These are phyloP conservation scores for Calonectria honghensis DNA, from an alignment of 2,329 filamentous ascomycete species.

Conservation along the genomic window DNA sequence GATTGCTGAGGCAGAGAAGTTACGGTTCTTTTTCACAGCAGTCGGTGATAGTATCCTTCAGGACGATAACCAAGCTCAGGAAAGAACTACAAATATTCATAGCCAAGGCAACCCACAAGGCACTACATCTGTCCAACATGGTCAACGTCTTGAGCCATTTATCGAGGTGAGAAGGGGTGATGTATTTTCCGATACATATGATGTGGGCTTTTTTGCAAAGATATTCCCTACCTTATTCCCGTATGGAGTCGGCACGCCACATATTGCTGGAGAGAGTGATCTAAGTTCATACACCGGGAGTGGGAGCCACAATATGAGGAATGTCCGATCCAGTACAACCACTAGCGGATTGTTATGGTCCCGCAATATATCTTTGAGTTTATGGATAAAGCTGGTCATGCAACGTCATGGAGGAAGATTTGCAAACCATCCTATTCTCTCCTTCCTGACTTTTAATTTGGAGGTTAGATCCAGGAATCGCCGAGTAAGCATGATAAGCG, in stretches of 20 bases:
- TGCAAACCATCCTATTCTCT: conserved; percentile 1
- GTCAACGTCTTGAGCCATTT: conserved; percentile 23
- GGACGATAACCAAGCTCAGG: neutral
- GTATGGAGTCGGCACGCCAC: no score
- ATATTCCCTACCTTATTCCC: conserved; percentile 23
- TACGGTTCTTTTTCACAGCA: conserved; percentile 15
- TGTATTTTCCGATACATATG: conserved; percentile 21
- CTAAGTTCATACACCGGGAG: neutral
- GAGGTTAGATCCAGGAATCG: conserved; percentile 21
- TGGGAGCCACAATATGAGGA: neutral
- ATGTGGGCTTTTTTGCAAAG: conserved; percentile 29
- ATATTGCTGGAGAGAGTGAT: neutral
- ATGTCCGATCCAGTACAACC: neutral
- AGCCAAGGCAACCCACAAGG: neutral
- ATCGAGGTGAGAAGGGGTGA: conserved; percentile 24
- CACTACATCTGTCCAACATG: neutral
- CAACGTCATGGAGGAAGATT: conserved; percentile 13
- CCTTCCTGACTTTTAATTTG: conserved; percentile 29
- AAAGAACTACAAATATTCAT: neutral
- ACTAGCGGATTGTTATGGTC: neutral
- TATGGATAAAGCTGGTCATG: conserved; percentile 14
- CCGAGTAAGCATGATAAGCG: conserved; percentile 21
- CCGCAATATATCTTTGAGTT: conserved; percentile 12
- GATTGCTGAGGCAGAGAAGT: conserved; percentile 7
- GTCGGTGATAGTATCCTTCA: neutral